phyloP scores from a whole-genome alignment of 495 filamentous ascomycete genomes.

The Hyaloscypha variabilis region DNA sequence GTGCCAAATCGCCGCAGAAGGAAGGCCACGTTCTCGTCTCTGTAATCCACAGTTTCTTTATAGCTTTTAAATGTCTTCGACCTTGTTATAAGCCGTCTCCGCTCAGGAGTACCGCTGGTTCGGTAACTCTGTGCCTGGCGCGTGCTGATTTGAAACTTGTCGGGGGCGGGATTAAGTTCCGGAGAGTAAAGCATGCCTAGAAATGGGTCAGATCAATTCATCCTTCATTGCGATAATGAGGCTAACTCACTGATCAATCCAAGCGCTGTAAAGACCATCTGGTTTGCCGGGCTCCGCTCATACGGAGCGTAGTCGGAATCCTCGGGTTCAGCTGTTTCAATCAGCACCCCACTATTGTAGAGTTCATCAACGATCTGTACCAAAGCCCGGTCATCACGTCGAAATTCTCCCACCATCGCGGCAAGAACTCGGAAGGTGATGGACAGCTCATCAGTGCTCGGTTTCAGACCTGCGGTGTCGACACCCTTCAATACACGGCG shows the following conservation, averaged over 20 bases:
- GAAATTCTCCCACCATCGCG: neutral
- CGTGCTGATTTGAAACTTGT: slow-evolving; percentile 12
- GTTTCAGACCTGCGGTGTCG: neutral
- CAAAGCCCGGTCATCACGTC: slow-evolving; percentile 11
- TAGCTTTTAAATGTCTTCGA: slow-evolving; percentile 13
- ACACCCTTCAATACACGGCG: slow-evolving; percentile 9
- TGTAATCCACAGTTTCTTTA: slow-evolving; percentile 12
- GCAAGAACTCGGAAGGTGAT: slow-evolving; percentile 8
- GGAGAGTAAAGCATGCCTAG: slow-evolving; percentile 13
- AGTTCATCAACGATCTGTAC: slow-evolving; percentile 18
- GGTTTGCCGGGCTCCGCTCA: slow-evolving; percentile 10
- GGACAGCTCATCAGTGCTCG: slow-evolving; percentile 1
- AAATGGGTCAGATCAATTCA: neutral
- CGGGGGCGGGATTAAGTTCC: slow-evolving; percentile 1
- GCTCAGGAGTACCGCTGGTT: neutral
- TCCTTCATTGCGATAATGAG: neutral
- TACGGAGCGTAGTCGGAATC: slow-evolving; percentile 4
- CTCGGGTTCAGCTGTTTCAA: slow-evolving; percentile 8
- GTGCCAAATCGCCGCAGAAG: slow-evolving; percentile 17
- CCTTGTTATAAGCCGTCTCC: neutral
- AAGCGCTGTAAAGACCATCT: slow-evolving; percentile 14
- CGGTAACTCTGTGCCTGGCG: neutral
- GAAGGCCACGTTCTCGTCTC: slow-evolving; percentile 2
- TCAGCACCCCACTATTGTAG: slow-evolving; percentile 9
- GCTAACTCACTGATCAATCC: slow-evolving; percentile 19